phyloP scores from a whole-genome alignment of 306 rosid species.

The Acacia melanoxylon region DNA sequence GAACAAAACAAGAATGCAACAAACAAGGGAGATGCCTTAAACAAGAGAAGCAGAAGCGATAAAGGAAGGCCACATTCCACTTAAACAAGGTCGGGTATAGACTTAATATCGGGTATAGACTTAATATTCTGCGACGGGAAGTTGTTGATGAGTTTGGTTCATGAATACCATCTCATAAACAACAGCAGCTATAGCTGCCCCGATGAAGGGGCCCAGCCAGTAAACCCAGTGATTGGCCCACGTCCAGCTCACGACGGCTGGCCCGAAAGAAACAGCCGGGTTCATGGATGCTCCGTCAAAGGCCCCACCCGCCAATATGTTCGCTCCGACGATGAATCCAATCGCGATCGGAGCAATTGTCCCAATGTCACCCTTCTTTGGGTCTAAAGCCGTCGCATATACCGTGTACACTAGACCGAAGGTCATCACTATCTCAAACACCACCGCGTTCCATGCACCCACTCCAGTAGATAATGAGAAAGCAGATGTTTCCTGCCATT shows the following conservation, averaged over 20 bases:
- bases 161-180: slow-evolving; percentile 62
- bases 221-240: slow-evolving; percentile 84
- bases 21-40: slow-evolving; percentile 29
- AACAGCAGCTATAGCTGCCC: slow-evolving; percentile 64
- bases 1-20: slow-evolving; percentile 36
- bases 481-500: slow-evolving; percentile 63
- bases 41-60: slow-evolving; percentile 28
- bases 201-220: slow-evolving; percentile 70
- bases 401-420: slow-evolving; percentile 81
- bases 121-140: slow-evolving; percentile 57
- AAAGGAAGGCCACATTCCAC: slow-evolving; percentile 22
- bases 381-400: slow-evolving; percentile 74
- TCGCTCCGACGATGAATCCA: slow-evolving; percentile 83
- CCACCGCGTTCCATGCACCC: slow-evolving; percentile 63
- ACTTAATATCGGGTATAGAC: slow-evolving; percentile 29
- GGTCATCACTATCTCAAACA: slow-evolving; percentile 81
- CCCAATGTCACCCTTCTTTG: slow-evolving; percentile 68
- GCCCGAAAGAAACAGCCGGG: slow-evolving; percentile 87
- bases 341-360: slow-evolving; percentile 81
- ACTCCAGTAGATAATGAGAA: slow-evolving; percentile 65
- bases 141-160: slow-evolving; percentile 53
- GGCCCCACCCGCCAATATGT: slow-evolving; percentile 83
- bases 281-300: slow-evolving; percentile 88
- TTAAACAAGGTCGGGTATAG: neutral
- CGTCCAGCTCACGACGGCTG: slow-evolving; percentile 78